These are phyloP conservation scores for Mycena olivaceomarginata DNA, from an alignment of 768 basidiomycete species.

Conservation along the genomic window DNA sequence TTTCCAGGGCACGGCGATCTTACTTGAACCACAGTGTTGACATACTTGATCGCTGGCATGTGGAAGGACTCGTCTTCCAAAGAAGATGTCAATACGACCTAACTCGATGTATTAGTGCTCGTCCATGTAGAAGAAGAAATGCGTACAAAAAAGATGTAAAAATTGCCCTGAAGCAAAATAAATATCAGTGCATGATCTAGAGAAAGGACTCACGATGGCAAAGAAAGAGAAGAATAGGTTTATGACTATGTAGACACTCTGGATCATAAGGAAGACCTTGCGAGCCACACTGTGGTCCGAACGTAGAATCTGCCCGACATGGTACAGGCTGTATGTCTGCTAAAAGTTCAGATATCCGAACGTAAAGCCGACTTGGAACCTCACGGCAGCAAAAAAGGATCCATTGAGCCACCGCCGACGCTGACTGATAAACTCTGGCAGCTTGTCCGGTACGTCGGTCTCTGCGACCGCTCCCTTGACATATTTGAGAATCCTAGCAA, in stretches of 20 bases:
- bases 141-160: slow-evolving; percentile 94
- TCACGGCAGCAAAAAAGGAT: slow-evolving; percentile 90
- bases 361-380: too few relatives aligned
- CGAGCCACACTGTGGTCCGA: slow-evolving; percentile 89
- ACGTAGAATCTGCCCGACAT: slow-evolving; percentile 81
- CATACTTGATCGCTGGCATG: slow-evolving; percentile 77
- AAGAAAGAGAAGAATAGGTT: slow-evolving; percentile 97
- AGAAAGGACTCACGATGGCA: slow-evolving; percentile 71
- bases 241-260: slow-evolving; percentile 91
- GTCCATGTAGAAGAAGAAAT: background rate
- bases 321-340: too few relatives aligned
- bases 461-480: slow-evolving; percentile 95
- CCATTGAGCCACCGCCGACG: slow-evolving; percentile 94
- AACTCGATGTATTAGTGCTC: slow-evolving; percentile 8
- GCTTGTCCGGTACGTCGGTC: slow-evolving; percentile 94
- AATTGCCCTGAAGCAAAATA: slow-evolving; percentile 81
- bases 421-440: slow-evolving; percentile 96
- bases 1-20: slow-evolving; percentile 1
- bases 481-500: slow-evolving; percentile 93
- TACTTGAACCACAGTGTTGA: slow-evolving; percentile 88
- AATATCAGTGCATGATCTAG: background rate
- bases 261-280: slow-evolving; percentile 84
- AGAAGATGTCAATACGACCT: slow-evolving; percentile 93
- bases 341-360: too few relatives aligned
- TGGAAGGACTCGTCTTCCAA: slow-evolving; percentile 85